Evolutionary conservation across 371 early-diverging fungal genomes (phyloP), one percentile per base, ranked within the genome.

Genomic region (Dichotomocladium elegans): DNA sequence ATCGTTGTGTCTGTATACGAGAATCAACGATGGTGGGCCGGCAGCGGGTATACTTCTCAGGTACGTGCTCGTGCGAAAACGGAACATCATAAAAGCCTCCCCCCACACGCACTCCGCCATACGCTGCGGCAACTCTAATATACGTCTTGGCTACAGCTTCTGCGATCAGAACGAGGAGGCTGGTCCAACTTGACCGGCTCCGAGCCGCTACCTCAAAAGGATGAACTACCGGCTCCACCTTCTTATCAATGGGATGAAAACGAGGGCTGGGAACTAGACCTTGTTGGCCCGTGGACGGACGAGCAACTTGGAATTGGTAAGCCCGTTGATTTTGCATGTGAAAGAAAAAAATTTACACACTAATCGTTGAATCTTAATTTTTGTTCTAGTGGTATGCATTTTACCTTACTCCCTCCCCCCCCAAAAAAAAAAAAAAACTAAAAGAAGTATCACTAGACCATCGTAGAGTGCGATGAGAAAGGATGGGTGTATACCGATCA

Each of bases 401-500:
- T 29, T 24, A 14, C 17, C 35, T 35, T 24, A 44, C 27, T 2
- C 22, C 3, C 11, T 40, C 14, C 8, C 25, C 5, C 26, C 34
- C n/a, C n/a, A 34, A 34, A 34, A 11, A n/a, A 11, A 10, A 11
- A 10, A 34, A 34, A 11, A 34, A n/a, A 34, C 34, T n/a, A 34
- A 11, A n/a, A 33, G 34, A 33, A 9, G 9, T 33, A 33, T 33
- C 34, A 33, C 26, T 41, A 63, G 56, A 27, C 25, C 8, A 43
- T 58, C 31, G 54, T 64, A 17, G 63, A 64, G 27, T 56, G 59
- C 29, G 70, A 69, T 41, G 55, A 64, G 14, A 56, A 61, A 15
- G 70, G 70, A 15, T 69, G 70, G 70, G 65, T 65, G 10, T 69
- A 69, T 42, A 59, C 57, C 8, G 65, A 64, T 30, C 62, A 69